Base-by-base conservation (phyloP, 352 stramenopile species). In the Pythium oligandrum region DNA sequence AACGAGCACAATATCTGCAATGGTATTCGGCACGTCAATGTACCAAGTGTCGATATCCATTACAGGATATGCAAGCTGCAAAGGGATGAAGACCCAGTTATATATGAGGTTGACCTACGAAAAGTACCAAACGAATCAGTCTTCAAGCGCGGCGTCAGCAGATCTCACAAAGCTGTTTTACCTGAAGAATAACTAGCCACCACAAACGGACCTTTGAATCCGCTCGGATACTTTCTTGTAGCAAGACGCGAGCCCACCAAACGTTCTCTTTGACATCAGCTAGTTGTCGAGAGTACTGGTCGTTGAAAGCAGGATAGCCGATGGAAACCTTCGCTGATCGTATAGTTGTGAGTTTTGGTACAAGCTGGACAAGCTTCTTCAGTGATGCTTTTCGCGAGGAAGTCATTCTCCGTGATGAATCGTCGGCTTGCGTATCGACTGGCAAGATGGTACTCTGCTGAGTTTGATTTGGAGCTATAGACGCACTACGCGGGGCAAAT, bases 51-150 rank as follows among this genome's bases (percentile, higher is more conserved):
- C 53, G 0, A 48, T 43, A n/a, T 72, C 48, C 59, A 74, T 59
- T 3, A 78, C 47, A 0, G 66, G 63, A 36, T 88, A 88, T 3
- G 67, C 73, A 4, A 86, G 53, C 40, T 85, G 71, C 44, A 82
- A 44, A 0, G 75, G 78, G 7, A 83, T 57, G 26, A 77, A 47
- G 2, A 75, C 40, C 73, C 73, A 87, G 33, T 74, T 65, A 31
- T 51, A 51, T 9, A 57, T 60, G 30, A 76, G 55, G 11, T 53
- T 68, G n/a, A 64, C 2, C 44, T 71, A 53, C 1, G 75, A 48
- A 10, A 66, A 42, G n/a, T n/a, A 34, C 47, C n/a, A 32, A 40
- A 26, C 40, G 30, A 32, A 32, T n/a, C 7, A 35, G 35, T 1
- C 32, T 6, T 26, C 11, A 26, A 4, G 10, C 6, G 48, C n/a